Percentiles rank a stretch among this genome's conserved stretches.
These are phyloP conservation scores for Thraustochytrium striatum DNA, from an alignment of 352 stramenopile genomes.

Conservation along the genomic window DNA sequence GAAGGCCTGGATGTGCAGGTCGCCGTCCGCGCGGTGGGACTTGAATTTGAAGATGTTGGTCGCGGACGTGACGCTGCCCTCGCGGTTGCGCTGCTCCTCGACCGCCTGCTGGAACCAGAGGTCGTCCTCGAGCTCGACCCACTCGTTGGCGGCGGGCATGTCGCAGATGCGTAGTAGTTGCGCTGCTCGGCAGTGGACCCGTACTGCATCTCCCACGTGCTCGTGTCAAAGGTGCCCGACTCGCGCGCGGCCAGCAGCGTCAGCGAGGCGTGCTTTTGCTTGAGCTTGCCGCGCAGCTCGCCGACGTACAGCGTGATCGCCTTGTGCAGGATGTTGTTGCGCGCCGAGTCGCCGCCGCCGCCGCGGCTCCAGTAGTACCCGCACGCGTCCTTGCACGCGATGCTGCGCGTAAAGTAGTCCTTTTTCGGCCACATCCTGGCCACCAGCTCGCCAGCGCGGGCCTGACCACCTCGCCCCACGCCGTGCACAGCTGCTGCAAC, in stretches of 20 bases:
- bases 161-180: conserved; percentile 50
- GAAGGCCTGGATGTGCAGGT: conserved; percentile 57
- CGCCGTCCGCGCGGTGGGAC: conserved; percentile 18
- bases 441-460: conserved; percentile 5
- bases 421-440: neutral
- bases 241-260: conserved; percentile 46
- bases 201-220: conserved; percentile 49
- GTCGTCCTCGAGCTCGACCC: conserved; percentile 51
- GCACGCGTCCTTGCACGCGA: neutral
- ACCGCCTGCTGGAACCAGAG: conserved; percentile 47
- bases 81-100: conserved; percentile 12
- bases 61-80: conserved; percentile 27
- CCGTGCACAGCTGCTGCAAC: neutral
- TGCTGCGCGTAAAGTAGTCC: neutral
- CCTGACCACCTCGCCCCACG: neutral
- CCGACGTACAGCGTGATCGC: conserved; percentile 57
- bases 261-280: conserved; percentile 25
- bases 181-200: conserved; percentile 53
- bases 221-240: conserved; percentile 22
- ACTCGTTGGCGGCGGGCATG: conserved; percentile 49
- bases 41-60: conserved; percentile 50
- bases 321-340: conserved; percentile 60
- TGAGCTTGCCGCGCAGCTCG: conserved; percentile 36
- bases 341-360: neutral
- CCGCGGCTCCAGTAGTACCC: neutral